Base-by-base conservation (phyloP, 768 basidiomycete species). In the Psilocybe cyanescens region DNA sequence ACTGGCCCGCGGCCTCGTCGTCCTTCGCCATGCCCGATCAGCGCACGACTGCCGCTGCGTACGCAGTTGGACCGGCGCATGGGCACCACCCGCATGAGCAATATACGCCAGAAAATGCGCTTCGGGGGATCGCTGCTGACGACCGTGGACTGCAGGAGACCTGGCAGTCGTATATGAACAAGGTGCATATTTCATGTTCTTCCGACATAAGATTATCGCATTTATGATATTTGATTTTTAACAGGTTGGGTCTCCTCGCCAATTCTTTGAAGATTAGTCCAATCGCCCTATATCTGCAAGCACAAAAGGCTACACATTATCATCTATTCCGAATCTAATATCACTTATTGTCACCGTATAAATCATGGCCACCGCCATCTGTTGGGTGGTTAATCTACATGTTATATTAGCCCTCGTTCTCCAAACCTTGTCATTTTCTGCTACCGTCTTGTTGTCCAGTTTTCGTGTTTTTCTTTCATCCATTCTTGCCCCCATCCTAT, bases 161-260 rank as follows among this genome's bases (percentile, higher is more conserved):
- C 8, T 91, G 89, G 89, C 81, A 83, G 70, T 79, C 83, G 59
- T 91, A 88, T 75, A 84, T 88, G 79, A 79, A 82, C 61, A 85
- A 85, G 67, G 80, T 86, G 57, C 35, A 39, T 51, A 19, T 49
- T 51, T 70, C 57, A 5, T 60, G 62, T 1, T 48, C 31, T 39
- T 58, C 51, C 33, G 31, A 4, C 57, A 46, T 17, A 48, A 8
- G 33, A 11, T 57, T 53, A 35, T 16, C 8, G 11, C 3, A 28
- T 30, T 48, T 17, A 44, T 57, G 44, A 55, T 41, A 12, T 37
- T 45, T 33, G 11, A n/a, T 60, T 60, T 31, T 33, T 28, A 50
- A 5, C 64, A 81, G 77, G 81, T 81, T 66, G 78, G 77, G 51
- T 76, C 79, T 12, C 79, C 80, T 37, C 77, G 78, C 33, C 75